Conservation (phyloP, 148 eudicot species). For the Fagopyrum tataricum region DNA sequence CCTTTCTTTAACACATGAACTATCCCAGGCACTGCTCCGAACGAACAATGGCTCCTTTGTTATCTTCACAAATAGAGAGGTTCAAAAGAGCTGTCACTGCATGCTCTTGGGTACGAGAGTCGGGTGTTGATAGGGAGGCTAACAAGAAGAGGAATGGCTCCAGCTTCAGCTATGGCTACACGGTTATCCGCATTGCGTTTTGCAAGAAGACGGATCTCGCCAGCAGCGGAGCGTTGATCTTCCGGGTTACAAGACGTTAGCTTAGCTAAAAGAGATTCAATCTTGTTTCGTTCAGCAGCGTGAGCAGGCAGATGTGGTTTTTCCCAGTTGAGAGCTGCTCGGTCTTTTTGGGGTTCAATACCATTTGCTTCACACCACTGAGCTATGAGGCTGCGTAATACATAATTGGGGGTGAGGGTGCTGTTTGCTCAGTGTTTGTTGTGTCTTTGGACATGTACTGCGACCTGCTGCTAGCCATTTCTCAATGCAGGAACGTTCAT, state of each 20-base stretch:
- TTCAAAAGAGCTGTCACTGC: slow-evolving; percentile 21
- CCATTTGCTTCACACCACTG: slow-evolving; percentile 94
- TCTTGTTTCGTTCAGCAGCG: slow-evolving; percentile 62
- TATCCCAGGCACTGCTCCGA: slow-evolving; percentile 3
- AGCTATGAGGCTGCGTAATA: slow-evolving; percentile 77
- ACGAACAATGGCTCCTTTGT: slow-evolving; percentile 12
- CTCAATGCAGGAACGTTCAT: slow-evolving; percentile 84
- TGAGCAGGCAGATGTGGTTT: slow-evolving; percentile 46
- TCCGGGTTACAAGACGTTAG: slow-evolving; percentile 45
- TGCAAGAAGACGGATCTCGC: slow-evolving; percentile 15
- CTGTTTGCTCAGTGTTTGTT: slow-evolving; percentile 49
- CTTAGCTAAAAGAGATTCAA: slow-evolving; percentile 52
- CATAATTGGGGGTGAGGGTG: slow-evolving; percentile 79
- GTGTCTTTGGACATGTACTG: slow-evolving; percentile 89
- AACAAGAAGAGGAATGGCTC: slow-evolving; percentile 14
- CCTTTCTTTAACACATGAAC: slow-evolving; percentile 14
- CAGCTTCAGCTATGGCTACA: slow-evolving; percentile 9
- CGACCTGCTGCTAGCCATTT: slow-evolving; percentile 96
- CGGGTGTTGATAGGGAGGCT: slow-evolving; percentile 14
- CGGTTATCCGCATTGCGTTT: slow-evolving; percentile 13
- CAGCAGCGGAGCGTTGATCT: slow-evolving; percentile 15
- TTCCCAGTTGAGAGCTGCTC: slow-evolving; percentile 31
- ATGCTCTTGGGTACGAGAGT: slow-evolving; percentile 16
- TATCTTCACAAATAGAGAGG: slow-evolving; percentile 17
- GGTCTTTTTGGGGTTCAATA: slow-evolving; percentile 66